Evolutionary conservation across 306 rosid genomes (phyloP).

Genomic region (Morella rubra): DNA sequence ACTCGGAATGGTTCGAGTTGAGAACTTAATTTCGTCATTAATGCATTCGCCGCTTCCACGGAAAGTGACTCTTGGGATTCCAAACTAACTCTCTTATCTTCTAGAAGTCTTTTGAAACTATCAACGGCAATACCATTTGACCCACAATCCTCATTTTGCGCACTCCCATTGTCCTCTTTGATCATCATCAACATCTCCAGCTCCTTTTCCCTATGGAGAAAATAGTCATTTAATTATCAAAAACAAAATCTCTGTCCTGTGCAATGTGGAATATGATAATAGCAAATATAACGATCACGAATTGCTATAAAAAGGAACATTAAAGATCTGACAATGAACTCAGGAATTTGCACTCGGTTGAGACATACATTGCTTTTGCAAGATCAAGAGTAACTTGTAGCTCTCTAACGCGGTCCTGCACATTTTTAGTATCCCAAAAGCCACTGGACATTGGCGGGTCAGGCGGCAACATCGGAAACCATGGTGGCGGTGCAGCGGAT

Average conservation of each 20-base stretch:
- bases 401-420: constrained; percentile 44
- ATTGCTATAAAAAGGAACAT: neutral
- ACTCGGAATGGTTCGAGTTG: constrained; percentile 66
- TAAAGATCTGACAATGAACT: neutral
- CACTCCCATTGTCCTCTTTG: constrained; percentile 44
- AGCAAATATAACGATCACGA: constrained; percentile 6
- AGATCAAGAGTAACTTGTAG: constrained; percentile 67
- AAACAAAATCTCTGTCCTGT: neutral
- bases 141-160: constrained; percentile 32
- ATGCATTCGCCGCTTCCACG: constrained; percentile 56
- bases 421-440: constrained; percentile 68
- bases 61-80: constrained; percentile 63
- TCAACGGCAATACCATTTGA: constrained; percentile 29
- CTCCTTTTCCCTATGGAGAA: constrained; percentile 62
- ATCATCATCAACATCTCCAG: constrained; percentile 58
- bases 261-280: constrained; percentile 4
- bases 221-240: neutral
- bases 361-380: constrained; percentile 62
- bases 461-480: constrained; percentile 51
- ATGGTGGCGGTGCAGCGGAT: constrained; percentile 29
- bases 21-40: constrained; percentile 56
- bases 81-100: constrained; percentile 44
- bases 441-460: constrained; percentile 49
- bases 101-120: constrained; percentile 38
- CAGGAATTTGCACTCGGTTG: neutral